phyloP scores from a whole-genome alignment of 129 eudicot genomes.

The Saussurea involucrata region DNA sequence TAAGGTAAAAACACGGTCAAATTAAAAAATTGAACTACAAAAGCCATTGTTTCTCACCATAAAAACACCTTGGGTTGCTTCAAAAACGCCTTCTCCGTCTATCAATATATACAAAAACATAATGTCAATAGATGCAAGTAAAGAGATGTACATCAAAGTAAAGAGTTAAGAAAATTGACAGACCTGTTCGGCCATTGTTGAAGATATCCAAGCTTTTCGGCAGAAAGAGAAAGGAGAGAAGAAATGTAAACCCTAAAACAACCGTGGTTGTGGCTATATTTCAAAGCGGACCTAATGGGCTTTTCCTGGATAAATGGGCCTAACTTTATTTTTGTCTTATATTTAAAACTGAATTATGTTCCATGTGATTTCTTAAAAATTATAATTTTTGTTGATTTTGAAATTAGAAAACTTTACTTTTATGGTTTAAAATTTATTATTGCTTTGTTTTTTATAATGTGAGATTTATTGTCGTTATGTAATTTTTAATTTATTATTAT shows the following conservation, averaged over 20 bases:
- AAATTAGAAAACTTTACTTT: no score
- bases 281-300: constrained; percentile 8
- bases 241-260: constrained; percentile 13
- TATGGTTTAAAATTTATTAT: no score
- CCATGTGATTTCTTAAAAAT: no score
- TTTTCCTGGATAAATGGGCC: background rate
- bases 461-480: no score
- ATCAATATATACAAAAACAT: background rate
- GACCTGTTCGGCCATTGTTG: constrained; percentile 39
- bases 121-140: background rate
- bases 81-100: constrained; percentile 51
- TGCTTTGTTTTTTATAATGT: no score
- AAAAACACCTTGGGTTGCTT: constrained; percentile 46
- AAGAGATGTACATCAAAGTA: background rate
- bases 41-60: constrained; percentile 10
- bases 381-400: no score
- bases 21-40: background rate
- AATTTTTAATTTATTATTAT: no score
- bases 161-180: background rate
- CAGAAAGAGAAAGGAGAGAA: background rate
- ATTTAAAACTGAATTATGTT: no score
- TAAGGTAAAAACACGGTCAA: background rate
- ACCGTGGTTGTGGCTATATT: background rate
- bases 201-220: constrained; percentile 2
- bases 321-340: no score